Percentiles rank a stretch among this genome's conserved stretches.
phyloP scores from a whole-genome alignment of 495 filamentous ascomycete genomes.

The Aspergillus asperescens region DNA sequence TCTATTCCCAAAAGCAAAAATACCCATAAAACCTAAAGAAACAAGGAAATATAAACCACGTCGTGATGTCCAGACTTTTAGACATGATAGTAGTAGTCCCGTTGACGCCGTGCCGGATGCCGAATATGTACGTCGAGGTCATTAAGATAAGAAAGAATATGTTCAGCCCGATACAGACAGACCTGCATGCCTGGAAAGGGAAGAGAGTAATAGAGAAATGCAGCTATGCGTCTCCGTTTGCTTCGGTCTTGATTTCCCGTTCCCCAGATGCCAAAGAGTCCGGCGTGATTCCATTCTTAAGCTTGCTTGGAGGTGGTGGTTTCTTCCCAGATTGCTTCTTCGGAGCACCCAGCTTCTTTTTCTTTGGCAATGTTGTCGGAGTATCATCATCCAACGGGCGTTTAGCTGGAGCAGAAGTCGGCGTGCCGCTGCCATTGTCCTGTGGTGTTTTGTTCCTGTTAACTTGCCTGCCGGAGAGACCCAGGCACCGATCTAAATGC shows the following conservation, averaged over 20 bases:
- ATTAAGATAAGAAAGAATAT: conserved; percentile 23
- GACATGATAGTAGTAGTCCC: conserved; percentile 18
- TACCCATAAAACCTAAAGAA: conserved; percentile 9
- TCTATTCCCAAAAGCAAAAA: conserved; percentile 18
- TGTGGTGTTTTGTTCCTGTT: conserved; percentile 50
- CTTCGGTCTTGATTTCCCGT: conserved; percentile 24
- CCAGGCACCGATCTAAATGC: conserved; percentile 77
- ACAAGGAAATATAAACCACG: conserved; percentile 14
- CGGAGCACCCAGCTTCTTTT: conserved; percentile 40
- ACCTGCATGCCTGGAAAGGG: conserved; percentile 7
- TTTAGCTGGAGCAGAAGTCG: conserved; percentile 35
- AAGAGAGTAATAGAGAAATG: conserved; percentile 1
- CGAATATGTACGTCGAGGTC: conserved; percentile 30
- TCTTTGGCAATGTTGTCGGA: conserved; percentile 37
- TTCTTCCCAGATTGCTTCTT: conserved; percentile 40
- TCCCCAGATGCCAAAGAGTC: conserved; percentile 16
- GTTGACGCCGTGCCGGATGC: conserved; percentile 29
- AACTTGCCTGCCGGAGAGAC: conserved; percentile 63
- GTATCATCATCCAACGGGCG: conserved; percentile 38
- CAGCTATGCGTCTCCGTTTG: conserved; percentile 20
- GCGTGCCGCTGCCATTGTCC: conserved; percentile 34
- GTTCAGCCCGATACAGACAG: conserved; percentile 19
- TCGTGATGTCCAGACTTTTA: conserved; percentile 21
- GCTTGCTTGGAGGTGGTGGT: conserved; percentile 39
- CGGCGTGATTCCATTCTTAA: conserved; percentile 35